Percentiles rank a stretch among this genome's conserved stretches.
These are phyloP conservation scores for Glomus cerebriforme DNA, from an alignment of 192 early-diverging fungal species.

Conservation along the genomic window DNA sequence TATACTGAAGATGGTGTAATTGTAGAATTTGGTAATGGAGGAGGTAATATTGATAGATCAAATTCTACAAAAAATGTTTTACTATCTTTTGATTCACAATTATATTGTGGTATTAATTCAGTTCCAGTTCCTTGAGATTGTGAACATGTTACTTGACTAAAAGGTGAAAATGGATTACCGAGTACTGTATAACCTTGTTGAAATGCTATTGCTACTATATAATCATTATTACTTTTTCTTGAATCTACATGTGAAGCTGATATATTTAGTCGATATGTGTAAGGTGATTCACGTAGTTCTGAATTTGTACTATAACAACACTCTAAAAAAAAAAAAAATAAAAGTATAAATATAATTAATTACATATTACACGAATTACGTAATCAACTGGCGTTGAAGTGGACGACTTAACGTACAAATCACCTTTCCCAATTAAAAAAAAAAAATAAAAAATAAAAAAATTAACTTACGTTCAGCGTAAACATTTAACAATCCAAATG, in stretches of 20 bases:
- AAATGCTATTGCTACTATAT: not conserved
- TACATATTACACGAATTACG: not conserved
- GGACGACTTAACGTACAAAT: too few species aligned
- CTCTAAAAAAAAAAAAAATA: not conserved
- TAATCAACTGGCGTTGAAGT: not conserved
- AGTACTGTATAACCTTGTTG: not conserved
- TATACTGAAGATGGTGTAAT: not conserved
- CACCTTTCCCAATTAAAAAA: not conserved
- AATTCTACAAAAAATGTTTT: not conserved
- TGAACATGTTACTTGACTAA: not conserved
- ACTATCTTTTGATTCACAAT: not conserved
- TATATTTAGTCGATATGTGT: not conserved
- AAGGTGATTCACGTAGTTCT: too few species aligned
- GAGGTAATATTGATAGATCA: not conserved
- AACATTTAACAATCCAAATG: not conserved
- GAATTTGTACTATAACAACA: not conserved
- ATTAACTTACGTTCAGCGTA: not conserved
- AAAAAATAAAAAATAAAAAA: not conserved
- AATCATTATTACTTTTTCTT: not conserved
- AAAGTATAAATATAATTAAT: not conserved
- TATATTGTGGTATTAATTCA: not conserved
- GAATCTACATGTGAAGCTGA: conserved; percentile 15
- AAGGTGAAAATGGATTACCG: not conserved
- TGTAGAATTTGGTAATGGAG: not conserved
- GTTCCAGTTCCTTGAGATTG: not conserved